A percentile compares a stretch with the other conserved stretches of the same genome.
Evolutionary conservation across 164 flowering plant genomes (phyloP).

Genomic region (Amborella trichopoda): DNA sequence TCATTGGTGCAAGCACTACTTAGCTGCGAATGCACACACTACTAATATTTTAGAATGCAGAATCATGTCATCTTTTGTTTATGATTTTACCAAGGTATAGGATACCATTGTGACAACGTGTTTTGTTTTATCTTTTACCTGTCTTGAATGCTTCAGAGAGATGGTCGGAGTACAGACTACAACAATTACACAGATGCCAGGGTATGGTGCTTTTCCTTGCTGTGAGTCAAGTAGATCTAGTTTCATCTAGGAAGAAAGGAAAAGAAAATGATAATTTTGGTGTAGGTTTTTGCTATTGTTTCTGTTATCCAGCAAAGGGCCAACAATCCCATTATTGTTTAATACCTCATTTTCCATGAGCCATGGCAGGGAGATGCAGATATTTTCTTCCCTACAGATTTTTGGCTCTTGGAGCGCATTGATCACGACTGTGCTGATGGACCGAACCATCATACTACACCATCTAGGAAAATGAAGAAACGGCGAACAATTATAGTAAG

Average conservation of each 20-base stretch:
- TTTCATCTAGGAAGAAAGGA: not conserved
- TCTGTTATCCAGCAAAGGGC: not conserved
- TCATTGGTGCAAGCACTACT: no score
- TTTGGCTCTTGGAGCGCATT: slow-evolving; percentile 76
- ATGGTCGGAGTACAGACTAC: slow-evolving; percentile 65
- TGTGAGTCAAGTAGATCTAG: not conserved
- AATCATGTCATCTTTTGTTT: no score
- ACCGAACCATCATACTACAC: slow-evolving; percentile 25
- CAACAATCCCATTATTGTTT: not conserved
- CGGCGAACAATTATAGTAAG: slow-evolving; percentile 74
- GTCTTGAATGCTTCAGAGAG: slow-evolving; percentile 46
- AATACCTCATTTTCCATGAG: not conserved
- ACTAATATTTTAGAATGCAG: no score
- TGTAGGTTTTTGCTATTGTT: not conserved
- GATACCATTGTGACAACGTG: no score
- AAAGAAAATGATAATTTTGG: not conserved
- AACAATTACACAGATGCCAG: slow-evolving; percentile 73
- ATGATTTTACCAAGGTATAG: no score
- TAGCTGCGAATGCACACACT: no score
- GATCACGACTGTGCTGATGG: slow-evolving; percentile 89
- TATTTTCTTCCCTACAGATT: slow-evolving; percentile 96
- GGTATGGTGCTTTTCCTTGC: slow-evolving; percentile 27
- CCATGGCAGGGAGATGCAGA: slow-evolving; percentile 90
- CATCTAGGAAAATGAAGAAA: slow-evolving; percentile 60
- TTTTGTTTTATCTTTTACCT: no score